A percentile compares a stretch with the other conserved stretches of the same genome.
Conservation (phyloP, 768 basidiomycete species). For the Serendipita sp. region DNA sequence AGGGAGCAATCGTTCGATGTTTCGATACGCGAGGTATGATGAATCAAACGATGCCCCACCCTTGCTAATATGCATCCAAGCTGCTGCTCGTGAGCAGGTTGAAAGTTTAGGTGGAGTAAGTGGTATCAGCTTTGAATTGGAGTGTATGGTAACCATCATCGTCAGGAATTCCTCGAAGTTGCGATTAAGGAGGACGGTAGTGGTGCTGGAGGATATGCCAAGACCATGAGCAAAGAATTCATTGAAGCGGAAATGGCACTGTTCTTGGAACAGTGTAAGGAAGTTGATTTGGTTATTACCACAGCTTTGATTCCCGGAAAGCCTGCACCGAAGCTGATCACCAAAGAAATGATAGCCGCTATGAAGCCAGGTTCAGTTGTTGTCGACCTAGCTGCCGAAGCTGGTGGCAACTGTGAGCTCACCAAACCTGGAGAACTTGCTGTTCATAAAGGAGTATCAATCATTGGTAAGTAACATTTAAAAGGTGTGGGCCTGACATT, state of each 20-base stretch:
- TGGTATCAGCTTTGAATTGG: too few species aligned
- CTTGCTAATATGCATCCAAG: background rate
- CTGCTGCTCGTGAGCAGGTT: conserved; percentile 76
- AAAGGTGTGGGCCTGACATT: background rate
- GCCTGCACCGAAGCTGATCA: conserved; percentile 75
- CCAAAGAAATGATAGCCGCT: conserved; percentile 69
- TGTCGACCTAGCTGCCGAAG: conserved; percentile 74
- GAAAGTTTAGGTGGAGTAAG: conserved; percentile 21
- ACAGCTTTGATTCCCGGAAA: conserved; percentile 77
- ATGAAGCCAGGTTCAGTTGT: conserved; percentile 88
- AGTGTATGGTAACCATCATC: too few species aligned
- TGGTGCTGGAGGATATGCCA: conserved; percentile 73
- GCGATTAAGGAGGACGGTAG: conserved; percentile 64
- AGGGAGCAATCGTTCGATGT: conserved; percentile 71
- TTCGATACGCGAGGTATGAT: conserved; percentile 55
- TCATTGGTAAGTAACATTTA: conserved; percentile 42
- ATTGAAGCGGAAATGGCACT: conserved; percentile 64
- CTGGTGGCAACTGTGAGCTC: conserved; percentile 78
- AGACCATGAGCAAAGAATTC: conserved; percentile 82
- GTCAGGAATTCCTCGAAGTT: conserved; percentile 65
- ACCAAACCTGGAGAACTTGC: conserved; percentile 59
- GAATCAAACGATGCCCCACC: background rate
- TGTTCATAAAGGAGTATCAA: conserved; percentile 55
- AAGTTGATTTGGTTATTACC: conserved; percentile 79
- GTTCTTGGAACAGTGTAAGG: conserved; percentile 75